Conservation (phyloP, 805 yeast species). For the Candida montana region DNA sequence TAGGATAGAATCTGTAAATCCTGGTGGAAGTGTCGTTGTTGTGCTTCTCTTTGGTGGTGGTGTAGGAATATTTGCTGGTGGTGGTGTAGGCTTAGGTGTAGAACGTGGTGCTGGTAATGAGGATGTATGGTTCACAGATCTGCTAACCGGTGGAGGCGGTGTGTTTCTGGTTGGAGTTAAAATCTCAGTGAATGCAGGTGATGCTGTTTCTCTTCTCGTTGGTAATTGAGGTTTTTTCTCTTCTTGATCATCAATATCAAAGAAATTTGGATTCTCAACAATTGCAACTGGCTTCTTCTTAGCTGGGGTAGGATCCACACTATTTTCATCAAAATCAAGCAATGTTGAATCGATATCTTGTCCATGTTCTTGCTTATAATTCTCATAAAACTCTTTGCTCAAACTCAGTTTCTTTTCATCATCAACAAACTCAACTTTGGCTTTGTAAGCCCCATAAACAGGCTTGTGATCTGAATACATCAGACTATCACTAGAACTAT, state of each 20-base stretch:
- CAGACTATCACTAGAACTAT: constrained; percentile 57
- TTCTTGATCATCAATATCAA: constrained; percentile 19
- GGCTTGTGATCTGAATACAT: constrained; percentile 87
- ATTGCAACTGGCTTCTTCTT: background rate
- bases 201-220: constrained; percentile 5
- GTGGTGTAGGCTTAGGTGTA: constrained; percentile 4
- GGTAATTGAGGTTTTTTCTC: constrained; percentile 20
- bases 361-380: constrained; percentile 38
- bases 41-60: constrained; percentile 15
- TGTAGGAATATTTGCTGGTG: constrained; percentile 18
- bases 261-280: constrained; percentile 14
- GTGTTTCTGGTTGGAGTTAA: constrained; percentile 19
- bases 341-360: constrained; percentile 23
- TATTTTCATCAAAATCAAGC: constrained; percentile 13
- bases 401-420: constrained; percentile 52
- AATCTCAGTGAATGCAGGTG: constrained; percentile 11
- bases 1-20: constrained; percentile 28
- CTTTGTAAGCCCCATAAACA: constrained; percentile 72
- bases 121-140: constrained; percentile 5
- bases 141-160: constrained; percentile 14
- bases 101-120: constrained; percentile 2
- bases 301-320: constrained; percentile 2
- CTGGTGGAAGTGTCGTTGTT: constrained; percentile 30
- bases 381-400: constrained; percentile 53
- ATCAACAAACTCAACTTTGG: constrained; percentile 64